phyloP scores from a whole-genome alignment of 75 land plant species.

The Pinus tabuliformis region DNA sequence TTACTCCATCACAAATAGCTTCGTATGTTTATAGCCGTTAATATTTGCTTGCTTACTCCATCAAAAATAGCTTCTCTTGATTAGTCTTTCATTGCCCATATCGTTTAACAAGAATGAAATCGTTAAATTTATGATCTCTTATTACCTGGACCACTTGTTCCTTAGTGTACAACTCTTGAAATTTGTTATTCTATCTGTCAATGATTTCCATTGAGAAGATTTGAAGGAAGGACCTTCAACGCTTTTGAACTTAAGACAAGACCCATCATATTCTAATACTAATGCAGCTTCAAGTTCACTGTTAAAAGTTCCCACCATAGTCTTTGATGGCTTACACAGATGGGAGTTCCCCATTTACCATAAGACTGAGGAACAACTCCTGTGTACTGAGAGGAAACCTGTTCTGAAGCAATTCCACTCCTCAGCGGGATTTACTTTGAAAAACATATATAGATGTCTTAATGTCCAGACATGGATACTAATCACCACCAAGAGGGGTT shows the following conservation, averaged over 20 bases:
- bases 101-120: too few relatives aligned
- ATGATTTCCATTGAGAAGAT: constrained; percentile 21
- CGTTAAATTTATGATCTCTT: constrained; percentile 17
- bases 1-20: too few relatives aligned
- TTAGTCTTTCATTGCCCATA: too few relatives aligned
- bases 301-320: constrained; percentile 54
- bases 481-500: too few relatives aligned
- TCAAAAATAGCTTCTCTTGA: too few relatives aligned
- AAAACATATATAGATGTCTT: too few relatives aligned
- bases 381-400: constrained; percentile 6
- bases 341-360: constrained; percentile 51
- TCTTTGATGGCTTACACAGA: constrained; percentile 39
- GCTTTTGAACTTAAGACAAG: constrained; percentile 37
- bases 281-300: constrained; percentile 36
- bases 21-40: too few relatives aligned
- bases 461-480: too few relatives aligned
- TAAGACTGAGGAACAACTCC: constrained; percentile 49
- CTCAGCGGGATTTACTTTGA: too few relatives aligned
- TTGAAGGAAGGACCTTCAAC: constrained; percentile 27
- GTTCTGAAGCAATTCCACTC: too few relatives aligned
- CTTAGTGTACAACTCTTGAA: constrained; percentile 19
- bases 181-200: constrained; percentile 17
- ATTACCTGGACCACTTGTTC: constrained; percentile 51
- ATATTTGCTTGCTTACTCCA: too few relatives aligned
- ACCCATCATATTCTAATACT: constrained; percentile 30